Conservation (phyloP, 164 flowering plant genomes). For the Taxillus chinensis region DNA sequence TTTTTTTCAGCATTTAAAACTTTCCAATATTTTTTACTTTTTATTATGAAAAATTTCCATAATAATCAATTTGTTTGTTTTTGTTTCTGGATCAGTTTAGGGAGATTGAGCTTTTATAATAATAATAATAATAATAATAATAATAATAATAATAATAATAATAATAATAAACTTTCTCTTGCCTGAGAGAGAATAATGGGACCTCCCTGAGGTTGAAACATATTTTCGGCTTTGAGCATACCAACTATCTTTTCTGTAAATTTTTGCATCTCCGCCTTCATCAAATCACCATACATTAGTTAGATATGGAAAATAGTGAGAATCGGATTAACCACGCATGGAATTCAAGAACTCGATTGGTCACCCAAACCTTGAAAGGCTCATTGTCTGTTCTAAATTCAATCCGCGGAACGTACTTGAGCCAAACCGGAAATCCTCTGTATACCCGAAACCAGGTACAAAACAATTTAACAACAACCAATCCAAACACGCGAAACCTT, state of each 20-base stretch:
- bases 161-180: neutral
- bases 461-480: neutral
- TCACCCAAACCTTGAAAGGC: conserved; percentile 37
- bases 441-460: conserved; percentile 11
- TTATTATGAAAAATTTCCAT: too few relatives aligned
- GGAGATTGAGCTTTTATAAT: too few relatives aligned
- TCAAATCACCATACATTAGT: too few relatives aligned
- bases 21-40: too few relatives aligned
- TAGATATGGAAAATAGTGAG: too few relatives aligned
- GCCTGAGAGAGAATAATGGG: conserved; percentile 52
- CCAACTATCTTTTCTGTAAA: conserved; percentile 42
- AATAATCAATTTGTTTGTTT: too few relatives aligned
- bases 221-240: conserved; percentile 38
- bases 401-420: conserved; percentile 44
- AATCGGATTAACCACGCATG: too few relatives aligned
- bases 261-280: conserved; percentile 43
- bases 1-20: too few relatives aligned
- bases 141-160: too few relatives aligned
- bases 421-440: conserved; percentile 60
- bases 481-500: neutral
- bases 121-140: too few relatives aligned
- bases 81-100: too few relatives aligned
- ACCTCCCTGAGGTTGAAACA: conserved; percentile 45
- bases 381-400: conserved; percentile 40
- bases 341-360: neutral